Conservation (phyloP, 441 rosid genomes). For the Brassica balearica region DNA sequence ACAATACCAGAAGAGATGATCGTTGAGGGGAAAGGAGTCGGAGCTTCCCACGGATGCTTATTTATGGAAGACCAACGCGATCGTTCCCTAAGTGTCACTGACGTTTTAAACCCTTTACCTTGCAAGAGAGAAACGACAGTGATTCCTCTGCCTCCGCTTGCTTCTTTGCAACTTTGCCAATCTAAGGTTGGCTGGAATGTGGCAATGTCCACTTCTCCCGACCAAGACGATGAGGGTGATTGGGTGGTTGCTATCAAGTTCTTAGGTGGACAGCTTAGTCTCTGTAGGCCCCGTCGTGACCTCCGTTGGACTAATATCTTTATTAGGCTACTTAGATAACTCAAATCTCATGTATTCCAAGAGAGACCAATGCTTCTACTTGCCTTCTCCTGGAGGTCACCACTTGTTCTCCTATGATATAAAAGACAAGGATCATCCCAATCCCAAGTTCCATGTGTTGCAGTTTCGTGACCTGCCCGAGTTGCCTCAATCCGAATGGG, state of each 20-base stretch:
- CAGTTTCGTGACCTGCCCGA: background rate
- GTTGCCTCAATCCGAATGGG: constrained; percentile 16
- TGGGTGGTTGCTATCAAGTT: constrained; percentile 27
- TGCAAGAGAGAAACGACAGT: background rate
- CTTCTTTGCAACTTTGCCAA: background rate
- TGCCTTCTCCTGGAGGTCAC: constrained; percentile 16
- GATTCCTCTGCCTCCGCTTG: constrained; percentile 9
- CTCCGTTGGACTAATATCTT: constrained; percentile 9
- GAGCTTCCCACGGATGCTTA: constrained; percentile 11
- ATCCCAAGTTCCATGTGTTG: constrained; percentile 8
- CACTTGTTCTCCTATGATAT: background rate
- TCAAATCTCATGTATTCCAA: constrained; percentile 23
- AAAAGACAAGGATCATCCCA: background rate
- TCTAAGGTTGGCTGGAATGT: background rate
- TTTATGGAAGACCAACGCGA: background rate
- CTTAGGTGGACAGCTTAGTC: constrained; percentile 23
- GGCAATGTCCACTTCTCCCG: constrained; percentile 6
- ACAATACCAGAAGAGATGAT: constrained; percentile 1
- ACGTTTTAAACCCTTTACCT: background rate
- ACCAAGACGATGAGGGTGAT: background rate
- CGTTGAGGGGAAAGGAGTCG: background rate
- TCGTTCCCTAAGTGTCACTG: background rate
- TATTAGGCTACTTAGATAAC: background rate
- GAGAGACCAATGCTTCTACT: constrained; percentile 25
- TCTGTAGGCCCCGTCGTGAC: constrained; percentile 22